These are phyloP conservation scores for Actinidia chinensis DNA, from an alignment of 179 eudicot species.

Conservation along the genomic window DNA sequence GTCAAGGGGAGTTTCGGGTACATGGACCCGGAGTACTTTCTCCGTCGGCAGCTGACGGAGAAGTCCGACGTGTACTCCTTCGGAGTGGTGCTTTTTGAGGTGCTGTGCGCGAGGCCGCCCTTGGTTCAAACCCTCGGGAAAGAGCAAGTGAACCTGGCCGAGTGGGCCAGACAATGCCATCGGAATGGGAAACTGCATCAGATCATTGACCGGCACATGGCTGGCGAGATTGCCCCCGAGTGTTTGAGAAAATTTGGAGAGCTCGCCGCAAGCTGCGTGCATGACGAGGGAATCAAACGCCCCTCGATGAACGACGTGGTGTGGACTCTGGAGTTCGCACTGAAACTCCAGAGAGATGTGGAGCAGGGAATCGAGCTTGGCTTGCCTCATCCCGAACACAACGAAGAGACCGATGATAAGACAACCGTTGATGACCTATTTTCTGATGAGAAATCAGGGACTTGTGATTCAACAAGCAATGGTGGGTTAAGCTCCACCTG, in stretches of 20 bases:
- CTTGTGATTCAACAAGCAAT: too few relatives aligned
- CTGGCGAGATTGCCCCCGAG: conserved; percentile 25
- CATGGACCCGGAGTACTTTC: conserved; percentile 27
- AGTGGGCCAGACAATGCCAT: conserved; percentile 17
- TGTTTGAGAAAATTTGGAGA: conserved; percentile 26
- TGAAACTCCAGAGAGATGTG: background rate
- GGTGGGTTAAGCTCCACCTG: too few relatives aligned
- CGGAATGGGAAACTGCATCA: conserved; percentile 12
- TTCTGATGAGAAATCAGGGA: too few relatives aligned
- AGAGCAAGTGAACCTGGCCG: conserved; percentile 30
- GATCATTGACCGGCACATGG: conserved; percentile 35
- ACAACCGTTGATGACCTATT: too few relatives aligned
- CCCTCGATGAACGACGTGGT: conserved; percentile 4
- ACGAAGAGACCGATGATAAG: too few relatives aligned
- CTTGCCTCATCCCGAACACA: too few relatives aligned
- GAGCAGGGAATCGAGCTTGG: too few relatives aligned
- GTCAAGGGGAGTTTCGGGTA: conserved; percentile 29
- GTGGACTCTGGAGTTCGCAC: background rate
- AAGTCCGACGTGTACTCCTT: conserved; percentile 29
- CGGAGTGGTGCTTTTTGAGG: conserved; percentile 30
- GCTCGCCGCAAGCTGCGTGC: conserved; percentile 25
- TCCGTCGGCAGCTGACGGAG: background rate
- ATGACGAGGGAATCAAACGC: conserved; percentile 14
- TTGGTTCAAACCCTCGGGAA: background rate
- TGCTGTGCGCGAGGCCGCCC: conserved; percentile 18